phyloP scores from a whole-genome alignment of 768 basidiomycete species.

The Leucocoprinus leucothites region DNA sequence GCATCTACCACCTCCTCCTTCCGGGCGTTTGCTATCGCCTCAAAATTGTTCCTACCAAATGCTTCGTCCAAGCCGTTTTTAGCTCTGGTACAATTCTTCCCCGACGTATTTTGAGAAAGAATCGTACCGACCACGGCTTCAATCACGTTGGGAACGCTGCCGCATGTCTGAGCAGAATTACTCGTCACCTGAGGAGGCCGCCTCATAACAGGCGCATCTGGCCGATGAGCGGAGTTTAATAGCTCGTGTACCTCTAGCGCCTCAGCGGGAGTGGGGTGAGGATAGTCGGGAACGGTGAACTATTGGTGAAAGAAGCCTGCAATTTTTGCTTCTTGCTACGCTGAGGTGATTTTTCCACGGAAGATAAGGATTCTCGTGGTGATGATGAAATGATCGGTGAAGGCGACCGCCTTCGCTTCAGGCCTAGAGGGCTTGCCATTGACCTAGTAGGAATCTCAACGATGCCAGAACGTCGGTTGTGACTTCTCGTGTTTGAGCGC shows the following conservation, averaged over 20 bases:
- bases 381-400: not conserved
- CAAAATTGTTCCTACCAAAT: constrained; percentile 51
- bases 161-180: constrained; percentile 44
- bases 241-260: constrained; percentile 37
- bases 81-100: constrained; percentile 45
- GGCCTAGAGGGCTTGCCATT: not conserved
- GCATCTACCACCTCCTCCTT: constrained; percentile 41
- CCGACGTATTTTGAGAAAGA: constrained; percentile 59
- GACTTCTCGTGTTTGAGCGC: not conserved
- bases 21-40: constrained; percentile 43
- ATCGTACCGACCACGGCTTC: constrained; percentile 57
- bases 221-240: constrained; percentile 34
- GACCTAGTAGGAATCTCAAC: constrained; percentile 1
- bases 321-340: constrained; percentile 49
- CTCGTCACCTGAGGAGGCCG: constrained; percentile 19
- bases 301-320: constrained; percentile 34
- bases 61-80: constrained; percentile 42
- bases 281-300: constrained; percentile 48
- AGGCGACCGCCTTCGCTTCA: not conserved
- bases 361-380: not conserved
- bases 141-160: constrained; percentile 49
- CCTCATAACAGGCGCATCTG: constrained; percentile 24
- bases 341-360: constrained; percentile 5
- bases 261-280: constrained; percentile 41
- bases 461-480: not conserved